A percentile compares a stretch with the other conserved stretches of the same genome.
These are phyloP conservation scores for Ganoderma multipileum DNA, from an alignment of 1,284 basidiomycete species.

Conservation along the genomic window DNA sequence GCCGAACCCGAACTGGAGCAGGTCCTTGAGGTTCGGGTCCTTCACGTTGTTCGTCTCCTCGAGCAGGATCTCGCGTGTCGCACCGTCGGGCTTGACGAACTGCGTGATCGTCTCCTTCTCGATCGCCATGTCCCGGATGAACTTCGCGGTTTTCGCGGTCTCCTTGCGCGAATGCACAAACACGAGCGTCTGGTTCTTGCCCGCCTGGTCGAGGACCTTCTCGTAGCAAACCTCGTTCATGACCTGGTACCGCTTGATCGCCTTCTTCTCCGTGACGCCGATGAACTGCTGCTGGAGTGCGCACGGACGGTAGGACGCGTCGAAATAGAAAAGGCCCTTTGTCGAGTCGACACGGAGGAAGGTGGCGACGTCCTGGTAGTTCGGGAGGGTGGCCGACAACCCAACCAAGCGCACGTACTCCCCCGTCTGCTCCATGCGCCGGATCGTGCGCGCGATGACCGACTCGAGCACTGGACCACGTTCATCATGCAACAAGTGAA, in stretches of 20 bases:
- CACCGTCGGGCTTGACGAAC: slow-evolving; percentile 92
- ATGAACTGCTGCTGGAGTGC: slow-evolving; percentile 97
- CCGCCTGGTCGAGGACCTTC: slow-evolving; percentile 94
- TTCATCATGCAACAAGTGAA: slow-evolving; percentile 97
- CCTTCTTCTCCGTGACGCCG: slow-evolving; percentile 99
- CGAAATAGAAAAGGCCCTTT: slow-evolving; percentile 97
- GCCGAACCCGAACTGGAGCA: slow-evolving; percentile 96
- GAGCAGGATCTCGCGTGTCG: slow-evolving; percentile 86
- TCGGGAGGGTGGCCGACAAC: slow-evolving; percentile 95
- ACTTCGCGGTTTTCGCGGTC: slow-evolving; percentile 96
- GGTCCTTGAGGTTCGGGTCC: slow-evolving; percentile 86
- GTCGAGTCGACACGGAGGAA: slow-evolving; percentile 95
- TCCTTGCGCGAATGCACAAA: slow-evolving; percentile 99
- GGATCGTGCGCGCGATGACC: slow-evolving; percentile 90
- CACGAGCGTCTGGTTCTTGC: slow-evolving; percentile 91
- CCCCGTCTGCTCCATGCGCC: slow-evolving; percentile 93
- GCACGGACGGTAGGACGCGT: slow-evolving; percentile 93
- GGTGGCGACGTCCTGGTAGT: slow-evolving; percentile 98
- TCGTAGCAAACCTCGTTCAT: slow-evolving; percentile 99
- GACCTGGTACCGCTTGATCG: slow-evolving; percentile 97
- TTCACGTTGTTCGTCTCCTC: slow-evolving; percentile 87
- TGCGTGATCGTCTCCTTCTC: slow-evolving; percentile 97
- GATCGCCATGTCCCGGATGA: slow-evolving; percentile 93
- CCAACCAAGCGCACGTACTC: slow-evolving; percentile 96
- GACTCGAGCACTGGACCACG: slow-evolving; percentile 97